Conservation (phyloP, 1,284 basidiomycete genomes). For the Leccinum pachyderme region DNA sequence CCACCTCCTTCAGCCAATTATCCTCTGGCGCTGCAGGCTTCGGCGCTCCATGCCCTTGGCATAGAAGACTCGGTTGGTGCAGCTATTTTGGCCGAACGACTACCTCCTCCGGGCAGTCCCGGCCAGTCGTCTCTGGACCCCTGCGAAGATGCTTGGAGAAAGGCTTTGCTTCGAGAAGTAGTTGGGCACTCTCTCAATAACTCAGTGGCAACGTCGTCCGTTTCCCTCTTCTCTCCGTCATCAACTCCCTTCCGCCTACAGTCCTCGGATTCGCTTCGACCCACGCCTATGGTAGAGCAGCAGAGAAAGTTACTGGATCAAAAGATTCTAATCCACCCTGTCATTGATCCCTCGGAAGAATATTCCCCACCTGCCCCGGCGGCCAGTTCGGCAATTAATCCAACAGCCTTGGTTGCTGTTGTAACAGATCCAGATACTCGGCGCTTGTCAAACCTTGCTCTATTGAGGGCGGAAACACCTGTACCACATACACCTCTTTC, state of each 20-base stretch:
- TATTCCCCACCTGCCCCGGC: constrained; percentile 17
- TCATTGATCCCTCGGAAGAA: constrained; percentile 31
- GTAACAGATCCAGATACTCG: constrained; percentile 24
- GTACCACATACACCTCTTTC: constrained; percentile 55
- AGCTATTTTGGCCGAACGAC: constrained; percentile 63
- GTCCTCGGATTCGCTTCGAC: constrained; percentile 40
- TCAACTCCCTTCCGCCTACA: constrained; percentile 32
- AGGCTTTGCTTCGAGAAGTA: constrained; percentile 65
- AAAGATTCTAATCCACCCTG: constrained; percentile 31
- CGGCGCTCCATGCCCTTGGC: constrained; percentile 63
- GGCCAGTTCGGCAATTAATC: constrained; percentile 2
- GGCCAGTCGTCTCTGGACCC: constrained; percentile 53
- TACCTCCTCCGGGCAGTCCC: constrained; percentile 65
- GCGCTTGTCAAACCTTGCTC: constrained; percentile 32
- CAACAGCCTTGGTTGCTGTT: constrained; percentile 13
- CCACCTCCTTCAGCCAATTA: constrained; percentile 62
- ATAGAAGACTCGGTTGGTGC: constrained; percentile 71
- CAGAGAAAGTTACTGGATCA: constrained; percentile 30
- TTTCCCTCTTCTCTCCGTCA: constrained; percentile 31
- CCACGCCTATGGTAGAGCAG: constrained; percentile 19
- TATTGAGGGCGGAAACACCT: constrained; percentile 54
- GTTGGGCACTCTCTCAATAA: constrained; percentile 70
- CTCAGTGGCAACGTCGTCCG: constrained; percentile 39
- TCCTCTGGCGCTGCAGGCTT: constrained; percentile 72
- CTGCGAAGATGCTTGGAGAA: constrained; percentile 66